Conservation (phyloP, 768 basidiomycete species). For the Leccinum sublutescens region DNA sequence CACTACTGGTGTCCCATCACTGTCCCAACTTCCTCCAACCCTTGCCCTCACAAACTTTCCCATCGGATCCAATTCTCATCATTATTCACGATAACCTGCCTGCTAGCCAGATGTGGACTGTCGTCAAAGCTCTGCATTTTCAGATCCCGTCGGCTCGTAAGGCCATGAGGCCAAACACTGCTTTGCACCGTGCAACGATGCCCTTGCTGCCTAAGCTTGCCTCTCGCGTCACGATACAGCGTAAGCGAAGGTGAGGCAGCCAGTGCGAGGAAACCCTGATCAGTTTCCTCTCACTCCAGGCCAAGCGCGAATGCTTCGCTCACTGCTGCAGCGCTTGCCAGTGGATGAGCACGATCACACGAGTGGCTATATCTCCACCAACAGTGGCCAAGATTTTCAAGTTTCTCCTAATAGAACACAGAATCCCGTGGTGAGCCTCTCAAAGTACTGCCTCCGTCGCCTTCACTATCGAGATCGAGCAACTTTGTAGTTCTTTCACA, state of each 20-base stretch:
- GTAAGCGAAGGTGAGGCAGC: background rate
- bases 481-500: background rate
- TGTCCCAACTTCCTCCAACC: constrained; percentile 68
- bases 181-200: constrained; percentile 57
- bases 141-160: constrained; percentile 49
- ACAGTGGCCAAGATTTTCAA: constrained; percentile 60
- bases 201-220: background rate
- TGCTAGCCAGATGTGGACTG: constrained; percentile 40
- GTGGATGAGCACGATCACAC: constrained; percentile 66
- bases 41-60: constrained; percentile 41
- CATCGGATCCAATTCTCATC: background rate
- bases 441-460: background rate
- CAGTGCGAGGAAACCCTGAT: background rate
- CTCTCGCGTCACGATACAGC: constrained; percentile 12
- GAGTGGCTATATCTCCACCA: constrained; percentile 79
- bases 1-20: constrained; percentile 32
- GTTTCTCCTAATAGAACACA: background rate
- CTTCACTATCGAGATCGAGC: background rate
- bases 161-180: constrained; percentile 72
- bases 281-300: background rate
- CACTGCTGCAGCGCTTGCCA: constrained; percentile 46
- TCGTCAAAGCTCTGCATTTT: constrained; percentile 41
- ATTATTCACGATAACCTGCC: constrained; percentile 55
- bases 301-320: constrained; percentile 4
- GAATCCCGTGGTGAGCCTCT: background rate